These are phyloP conservation scores for Conticribra weissflogii DNA, from an alignment of 108 stramenopile genomes.

Conservation along the genomic window DNA sequence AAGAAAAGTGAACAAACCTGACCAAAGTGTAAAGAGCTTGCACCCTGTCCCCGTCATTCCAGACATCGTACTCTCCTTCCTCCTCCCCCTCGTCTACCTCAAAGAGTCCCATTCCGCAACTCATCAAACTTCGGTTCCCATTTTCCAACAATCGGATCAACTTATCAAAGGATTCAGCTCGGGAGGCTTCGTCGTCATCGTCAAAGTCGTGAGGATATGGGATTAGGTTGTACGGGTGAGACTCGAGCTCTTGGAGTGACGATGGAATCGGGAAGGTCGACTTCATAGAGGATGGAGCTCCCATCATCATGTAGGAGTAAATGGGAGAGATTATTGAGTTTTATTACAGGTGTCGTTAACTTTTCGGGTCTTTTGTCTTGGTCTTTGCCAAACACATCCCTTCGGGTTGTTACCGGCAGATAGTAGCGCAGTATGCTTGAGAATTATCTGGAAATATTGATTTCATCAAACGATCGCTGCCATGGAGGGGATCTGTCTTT, in stretches of 20 bases:
- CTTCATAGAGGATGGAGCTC: constrained; percentile 16
- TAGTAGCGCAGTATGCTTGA: too few relatives aligned
- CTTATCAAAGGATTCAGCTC: constrained; percentile 77
- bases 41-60: constrained; percentile 69
- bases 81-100: constrained; percentile 48
- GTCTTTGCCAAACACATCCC: too few relatives aligned
- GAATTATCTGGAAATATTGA: too few relatives aligned
- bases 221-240: constrained; percentile 83
- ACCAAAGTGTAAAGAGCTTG: constrained; percentile 88
- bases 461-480: too few relatives aligned
- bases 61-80: constrained; percentile 48
- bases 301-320: constrained; percentile 15
- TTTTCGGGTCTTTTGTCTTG: too few relatives aligned
- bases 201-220: constrained; percentile 90
- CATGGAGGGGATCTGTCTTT: too few relatives aligned
- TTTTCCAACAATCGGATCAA: constrained; percentile 62
- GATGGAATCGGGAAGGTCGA: constrained; percentile 77
- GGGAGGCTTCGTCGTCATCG: constrained; percentile 80
- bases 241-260: constrained; percentile 81
- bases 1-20: constrained; percentile 26
- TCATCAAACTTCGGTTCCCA: constrained; percentile 60
- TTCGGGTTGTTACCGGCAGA: too few relatives aligned
- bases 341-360: too few relatives aligned
- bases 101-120: constrained; percentile 59
- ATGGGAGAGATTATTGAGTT: not conserved